Conservation (phyloP, 1,139 yeast species). For the Blastobotrys elegans region DNA sequence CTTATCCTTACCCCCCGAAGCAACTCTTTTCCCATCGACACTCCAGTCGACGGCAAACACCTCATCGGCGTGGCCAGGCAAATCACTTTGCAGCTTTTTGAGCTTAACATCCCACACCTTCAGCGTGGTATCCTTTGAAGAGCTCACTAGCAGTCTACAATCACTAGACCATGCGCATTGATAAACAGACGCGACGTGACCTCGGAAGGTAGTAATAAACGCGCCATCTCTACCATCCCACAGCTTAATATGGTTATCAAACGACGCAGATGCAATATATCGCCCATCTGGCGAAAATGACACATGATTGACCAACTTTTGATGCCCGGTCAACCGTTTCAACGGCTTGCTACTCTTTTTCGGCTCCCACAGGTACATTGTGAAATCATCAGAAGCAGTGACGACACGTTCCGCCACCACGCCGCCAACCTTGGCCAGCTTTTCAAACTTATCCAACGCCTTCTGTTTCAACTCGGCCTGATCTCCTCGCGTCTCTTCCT, state of each 20-base stretch:
- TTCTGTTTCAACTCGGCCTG: conserved; percentile 53
- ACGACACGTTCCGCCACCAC: conserved; percentile 72
- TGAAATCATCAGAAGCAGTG: conserved; percentile 94
- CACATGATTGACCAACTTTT: conserved; percentile 91
- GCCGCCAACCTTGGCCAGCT: conserved; percentile 72
- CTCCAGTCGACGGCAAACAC: conserved; percentile 99
- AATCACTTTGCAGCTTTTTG: conserved; percentile 74
- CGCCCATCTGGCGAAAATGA: conserved; percentile 96
- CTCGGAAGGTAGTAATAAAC: conserved; percentile 83
- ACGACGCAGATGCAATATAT: conserved; percentile 84
- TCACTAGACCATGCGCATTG: conserved; percentile 99
- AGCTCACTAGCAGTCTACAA: conserved; percentile 81
- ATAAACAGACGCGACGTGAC: conserved; percentile 97
- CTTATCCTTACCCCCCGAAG: conserved; percentile 96
- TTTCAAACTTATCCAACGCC: conserved; percentile 67
- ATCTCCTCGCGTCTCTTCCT: conserved; percentile 28
- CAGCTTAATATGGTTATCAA: conserved; percentile 87
- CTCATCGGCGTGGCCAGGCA: conserved; percentile 95
- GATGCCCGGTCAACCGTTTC: conserved; percentile 95
- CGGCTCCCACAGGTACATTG: conserved; percentile 98
- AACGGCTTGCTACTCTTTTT: conserved; percentile 73
- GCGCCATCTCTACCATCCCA: conserved; percentile 97
- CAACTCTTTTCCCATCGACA: conserved; percentile 86
- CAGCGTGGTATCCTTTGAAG: conserved; percentile 93
- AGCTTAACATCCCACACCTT: conserved; percentile 96